Percentiles rank a stretch among this genome's conserved stretches.
phyloP scores from a whole-genome alignment of 2,329 filamentous ascomycete genomes.

The Aspergillus intermedius region DNA sequence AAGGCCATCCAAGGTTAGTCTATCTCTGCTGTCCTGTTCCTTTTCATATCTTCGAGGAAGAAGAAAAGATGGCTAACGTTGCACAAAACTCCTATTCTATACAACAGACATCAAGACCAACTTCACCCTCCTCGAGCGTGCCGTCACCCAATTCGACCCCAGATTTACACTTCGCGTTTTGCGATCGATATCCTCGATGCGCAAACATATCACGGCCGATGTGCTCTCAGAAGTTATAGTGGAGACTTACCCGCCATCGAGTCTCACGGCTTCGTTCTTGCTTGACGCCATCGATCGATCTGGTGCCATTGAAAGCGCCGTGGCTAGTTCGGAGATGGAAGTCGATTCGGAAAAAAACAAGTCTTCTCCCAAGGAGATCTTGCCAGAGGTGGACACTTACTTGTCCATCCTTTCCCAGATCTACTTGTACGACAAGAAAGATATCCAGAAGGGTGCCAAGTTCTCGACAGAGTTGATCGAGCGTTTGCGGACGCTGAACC shows the following conservation, averaged over 20 bases:
- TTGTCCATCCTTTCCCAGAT: conserved; percentile 82
- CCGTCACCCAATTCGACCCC: conserved; percentile 86
- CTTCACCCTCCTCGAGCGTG: conserved; percentile 84
- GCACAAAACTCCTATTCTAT: not conserved
- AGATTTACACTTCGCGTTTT: conserved; percentile 91
- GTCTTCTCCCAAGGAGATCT: conserved; percentile 60
- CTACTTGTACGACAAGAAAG: conserved; percentile 77
- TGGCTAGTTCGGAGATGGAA: conserved; percentile 62
- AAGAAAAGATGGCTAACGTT: conserved; percentile 4
- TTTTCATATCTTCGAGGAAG: not conserved
- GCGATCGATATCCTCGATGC: conserved; percentile 89
- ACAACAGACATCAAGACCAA: conserved; percentile 84
- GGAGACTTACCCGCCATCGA: conserved; percentile 68
- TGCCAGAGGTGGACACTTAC: conserved; percentile 85
- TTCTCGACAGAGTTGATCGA: conserved; percentile 81
- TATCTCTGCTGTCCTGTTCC: not conserved
- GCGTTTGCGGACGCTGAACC: conserved; percentile 81
- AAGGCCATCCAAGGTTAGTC: conserved; percentile 46
- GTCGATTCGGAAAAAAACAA: conserved; percentile 64
- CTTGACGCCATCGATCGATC: conserved; percentile 64
- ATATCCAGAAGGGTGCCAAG: conserved; percentile 69
- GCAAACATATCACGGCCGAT: conserved; percentile 79
- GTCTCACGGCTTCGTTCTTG: conserved; percentile 61
- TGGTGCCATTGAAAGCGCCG: conserved; percentile 56
- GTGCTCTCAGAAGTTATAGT: conserved; percentile 74